Percentiles rank a stretch among this genome's conserved stretches.
Conservation (phyloP, 148 eudicot genomes). For the Rhododendron ferrugineum region DNA sequence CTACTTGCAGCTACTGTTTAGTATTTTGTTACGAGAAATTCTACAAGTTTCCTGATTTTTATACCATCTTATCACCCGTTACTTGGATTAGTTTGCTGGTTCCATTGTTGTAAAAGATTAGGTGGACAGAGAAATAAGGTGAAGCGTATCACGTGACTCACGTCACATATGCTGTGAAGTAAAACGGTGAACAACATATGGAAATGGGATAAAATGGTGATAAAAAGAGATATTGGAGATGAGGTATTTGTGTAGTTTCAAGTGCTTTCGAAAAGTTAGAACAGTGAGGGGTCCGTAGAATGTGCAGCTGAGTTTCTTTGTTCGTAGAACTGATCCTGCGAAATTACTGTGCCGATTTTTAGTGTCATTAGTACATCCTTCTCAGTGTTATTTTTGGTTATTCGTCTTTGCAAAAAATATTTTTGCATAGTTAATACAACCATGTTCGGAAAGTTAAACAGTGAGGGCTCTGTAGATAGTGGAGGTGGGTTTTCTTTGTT, state of each 20-base stretch:
- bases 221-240: background rate
- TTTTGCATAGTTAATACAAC: background rate
- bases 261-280: background rate
- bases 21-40: slow-evolving; percentile 3
- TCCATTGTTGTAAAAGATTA: background rate
- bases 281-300: background rate
- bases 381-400: background rate
- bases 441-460: background rate
- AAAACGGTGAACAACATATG: too few species aligned
- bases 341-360: background rate
- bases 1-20: slow-evolving; percentile 19
- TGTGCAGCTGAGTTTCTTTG: background rate
- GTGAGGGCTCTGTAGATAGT: background rate
- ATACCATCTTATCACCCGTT: background rate
- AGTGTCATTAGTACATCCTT: background rate
- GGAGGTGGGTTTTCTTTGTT: background rate
- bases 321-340: background rate
- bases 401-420: too few species aligned
- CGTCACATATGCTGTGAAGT: background rate
- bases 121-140: background rate
- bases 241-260: background rate
- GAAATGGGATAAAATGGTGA: background rate
- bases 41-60: background rate
- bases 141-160: background rate
- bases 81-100: background rate